Evolutionary conservation across 257 asterid species (phyloP).

Genomic region (Fraxinus pennsylvanica): DNA sequence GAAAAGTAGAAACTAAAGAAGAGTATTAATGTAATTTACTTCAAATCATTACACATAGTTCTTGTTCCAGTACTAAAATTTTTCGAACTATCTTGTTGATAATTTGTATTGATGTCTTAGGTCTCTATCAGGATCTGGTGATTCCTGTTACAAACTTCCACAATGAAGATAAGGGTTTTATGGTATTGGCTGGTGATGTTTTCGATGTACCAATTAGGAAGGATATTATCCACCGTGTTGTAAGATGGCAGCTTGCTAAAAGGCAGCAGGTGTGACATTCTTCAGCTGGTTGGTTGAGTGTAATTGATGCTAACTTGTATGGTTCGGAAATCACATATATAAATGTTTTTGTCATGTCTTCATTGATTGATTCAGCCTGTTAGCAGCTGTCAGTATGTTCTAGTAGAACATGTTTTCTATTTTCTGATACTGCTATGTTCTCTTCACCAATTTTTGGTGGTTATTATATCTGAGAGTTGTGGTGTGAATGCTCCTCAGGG

Average conservation of each 20-base stretch:
- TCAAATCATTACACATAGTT: background rate
- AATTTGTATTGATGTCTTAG: constrained; percentile 42
- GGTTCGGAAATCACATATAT: background rate
- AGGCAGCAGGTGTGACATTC: constrained; percentile 65
- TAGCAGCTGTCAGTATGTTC: background rate
- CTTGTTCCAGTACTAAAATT: background rate
- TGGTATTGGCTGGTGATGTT: constrained; percentile 89
- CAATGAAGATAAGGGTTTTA: constrained; percentile 78
- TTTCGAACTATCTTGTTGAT: constrained; percentile 22
- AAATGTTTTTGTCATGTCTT: background rate
- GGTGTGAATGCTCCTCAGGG: constrained; percentile 51
- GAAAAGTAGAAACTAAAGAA: background rate
- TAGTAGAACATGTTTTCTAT: background rate
- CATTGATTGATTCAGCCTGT: background rate
- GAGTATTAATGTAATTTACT: background rate
- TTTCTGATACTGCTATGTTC: background rate
- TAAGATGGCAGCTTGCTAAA: constrained; percentile 99
- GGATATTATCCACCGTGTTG: constrained; percentile 93
- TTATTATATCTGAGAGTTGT: constrained; percentile 9
- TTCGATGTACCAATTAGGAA: constrained; percentile 89
- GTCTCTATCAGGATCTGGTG: constrained; percentile 77
- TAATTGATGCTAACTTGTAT: background rate
- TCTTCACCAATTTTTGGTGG: background rate
- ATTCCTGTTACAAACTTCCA: constrained; percentile 75
- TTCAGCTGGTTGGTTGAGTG: constrained; percentile 20